These are phyloP conservation scores for Gentiana dahurica DNA, from an alignment of 257 asterid species.

Conservation along the genomic window DNA sequence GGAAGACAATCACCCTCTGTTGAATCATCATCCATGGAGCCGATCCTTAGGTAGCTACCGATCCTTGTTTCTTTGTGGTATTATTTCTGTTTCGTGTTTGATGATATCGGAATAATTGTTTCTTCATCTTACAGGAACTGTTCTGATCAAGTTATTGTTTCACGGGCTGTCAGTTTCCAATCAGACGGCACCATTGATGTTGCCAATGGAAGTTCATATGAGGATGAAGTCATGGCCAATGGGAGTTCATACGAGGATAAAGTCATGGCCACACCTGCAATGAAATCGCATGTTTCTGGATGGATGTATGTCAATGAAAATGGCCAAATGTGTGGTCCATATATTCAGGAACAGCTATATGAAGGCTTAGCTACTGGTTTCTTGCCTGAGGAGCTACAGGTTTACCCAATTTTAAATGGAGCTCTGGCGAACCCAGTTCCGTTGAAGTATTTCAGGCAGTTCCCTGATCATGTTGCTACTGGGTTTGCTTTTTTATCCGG, in stretches of 20 bases:
- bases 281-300: slow-evolving; percentile 40
- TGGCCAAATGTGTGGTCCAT: slow-evolving; percentile 94
- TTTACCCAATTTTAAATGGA: slow-evolving; percentile 69
- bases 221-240: background rate
- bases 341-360: slow-evolving; percentile 67
- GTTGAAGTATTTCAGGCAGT: slow-evolving; percentile 58
- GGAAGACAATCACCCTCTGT: too few species aligned
- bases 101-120: background rate
- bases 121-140: slow-evolving; percentile 10
- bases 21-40: slow-evolving; percentile 9
- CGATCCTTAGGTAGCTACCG: slow-evolving; percentile 18
- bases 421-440: slow-evolving; percentile 56
- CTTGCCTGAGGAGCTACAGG: slow-evolving; percentile 65
- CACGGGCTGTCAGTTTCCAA: slow-evolving; percentile 22
- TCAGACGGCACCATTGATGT: slow-evolving; percentile 18
- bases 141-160: slow-evolving; percentile 13
- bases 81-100: background rate
- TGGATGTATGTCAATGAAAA: slow-evolving; percentile 90
- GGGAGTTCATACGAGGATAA: slow-evolving; percentile 17
- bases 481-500: slow-evolving; percentile 52
- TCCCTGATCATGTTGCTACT: slow-evolving; percentile 69
- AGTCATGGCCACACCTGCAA: slow-evolving; percentile 5
- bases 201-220: slow-evolving; percentile 5
- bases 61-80: background rate
- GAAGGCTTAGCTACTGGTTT: slow-evolving; percentile 80